phyloP scores from a whole-genome alignment of 345 rosid genomes.

The Gossypioides kirkii region DNA sequence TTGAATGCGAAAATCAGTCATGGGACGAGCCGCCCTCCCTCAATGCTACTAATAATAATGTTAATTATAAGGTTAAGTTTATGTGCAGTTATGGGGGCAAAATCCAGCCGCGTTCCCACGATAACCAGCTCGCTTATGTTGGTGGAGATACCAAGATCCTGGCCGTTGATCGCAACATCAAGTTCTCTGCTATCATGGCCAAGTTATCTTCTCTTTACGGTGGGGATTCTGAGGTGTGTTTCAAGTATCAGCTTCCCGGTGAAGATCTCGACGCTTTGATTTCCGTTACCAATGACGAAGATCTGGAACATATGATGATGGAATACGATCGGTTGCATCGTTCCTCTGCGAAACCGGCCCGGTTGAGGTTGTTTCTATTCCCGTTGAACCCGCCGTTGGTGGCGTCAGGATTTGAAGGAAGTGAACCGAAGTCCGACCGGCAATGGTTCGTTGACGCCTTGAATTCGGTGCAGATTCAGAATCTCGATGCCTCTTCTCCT shows the following conservation, averaged over 20 bases:
- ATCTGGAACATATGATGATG: constrained; percentile 59
- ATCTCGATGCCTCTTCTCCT: constrained; percentile 36
- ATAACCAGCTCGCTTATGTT: constrained; percentile 46
- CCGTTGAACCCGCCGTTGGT: constrained; percentile 19
- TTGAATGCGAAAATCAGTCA: constrained; percentile 47
- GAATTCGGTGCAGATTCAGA: constrained; percentile 41
- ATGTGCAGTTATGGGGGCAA: constrained; percentile 70
- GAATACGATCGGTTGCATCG: constrained; percentile 52
- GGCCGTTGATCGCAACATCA: constrained; percentile 42
- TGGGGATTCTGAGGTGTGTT: constrained; percentile 24
- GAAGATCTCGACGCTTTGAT: constrained; percentile 66
- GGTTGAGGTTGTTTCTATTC: constrained; percentile 50
- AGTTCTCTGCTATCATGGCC: constrained; percentile 31
- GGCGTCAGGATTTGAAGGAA: constrained; percentile 15
- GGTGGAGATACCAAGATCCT: constrained; percentile 69
- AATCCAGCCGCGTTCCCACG: constrained; percentile 60
- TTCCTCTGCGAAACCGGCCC: constrained; percentile 39
- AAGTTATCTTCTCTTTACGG: constrained; percentile 39
- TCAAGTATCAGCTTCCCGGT: constrained; percentile 66
- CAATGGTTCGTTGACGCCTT: constrained; percentile 60
- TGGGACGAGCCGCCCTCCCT: constrained; percentile 40
- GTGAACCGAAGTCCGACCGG: constrained; percentile 36
- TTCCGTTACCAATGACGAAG: constrained; percentile 64
- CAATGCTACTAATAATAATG: constrained; percentile 24
- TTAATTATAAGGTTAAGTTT: constrained; percentile 40